Conservation (phyloP, 2,329 filamentous ascomycete genomes). For the Nothopassalora personata region DNA sequence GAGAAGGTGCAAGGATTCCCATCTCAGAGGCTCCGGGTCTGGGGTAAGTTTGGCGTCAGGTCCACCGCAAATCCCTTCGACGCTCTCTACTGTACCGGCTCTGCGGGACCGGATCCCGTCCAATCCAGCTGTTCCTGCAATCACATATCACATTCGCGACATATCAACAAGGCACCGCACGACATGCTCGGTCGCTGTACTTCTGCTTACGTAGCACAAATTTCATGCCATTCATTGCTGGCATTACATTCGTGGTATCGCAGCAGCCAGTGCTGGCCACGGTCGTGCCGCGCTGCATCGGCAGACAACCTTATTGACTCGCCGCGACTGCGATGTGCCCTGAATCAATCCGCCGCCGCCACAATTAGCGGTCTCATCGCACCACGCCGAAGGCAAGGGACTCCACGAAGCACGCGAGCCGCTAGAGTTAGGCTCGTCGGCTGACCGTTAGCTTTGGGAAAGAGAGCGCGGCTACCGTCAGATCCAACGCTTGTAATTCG, state of each 20-base stretch:
- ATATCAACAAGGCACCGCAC: slow-evolving; percentile 1
- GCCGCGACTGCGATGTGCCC: background rate
- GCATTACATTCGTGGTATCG: background rate
- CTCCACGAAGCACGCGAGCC: slow-evolving; percentile 4
- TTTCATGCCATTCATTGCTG: background rate
- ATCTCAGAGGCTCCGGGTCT: background rate
- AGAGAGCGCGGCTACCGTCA: background rate
- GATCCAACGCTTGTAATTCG: slow-evolving; percentile 8
- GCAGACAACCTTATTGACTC: slow-evolving; percentile 1
- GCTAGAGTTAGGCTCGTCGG: slow-evolving; percentile 5
- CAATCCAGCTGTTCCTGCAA: background rate
- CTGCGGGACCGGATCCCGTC: background rate
- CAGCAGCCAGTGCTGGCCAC: background rate
- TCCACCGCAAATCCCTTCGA: background rate
- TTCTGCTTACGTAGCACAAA: background rate
- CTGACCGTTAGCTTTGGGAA: background rate
- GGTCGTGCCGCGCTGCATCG: background rate
- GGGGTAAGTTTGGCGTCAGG: slow-evolving; percentile 1
- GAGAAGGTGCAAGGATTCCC: slow-evolving; percentile 2
- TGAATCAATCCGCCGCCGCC: background rate
- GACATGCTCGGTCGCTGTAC: background rate
- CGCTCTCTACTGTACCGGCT: background rate
- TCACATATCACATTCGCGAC: slow-evolving; percentile 8
- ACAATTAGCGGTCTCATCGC: background rate
- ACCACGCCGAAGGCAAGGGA: background rate